These are phyloP conservation scores for Candolleomyces efflorescens DNA, from an alignment of 768 basidiomycete species.

Conservation along the genomic window DNA sequence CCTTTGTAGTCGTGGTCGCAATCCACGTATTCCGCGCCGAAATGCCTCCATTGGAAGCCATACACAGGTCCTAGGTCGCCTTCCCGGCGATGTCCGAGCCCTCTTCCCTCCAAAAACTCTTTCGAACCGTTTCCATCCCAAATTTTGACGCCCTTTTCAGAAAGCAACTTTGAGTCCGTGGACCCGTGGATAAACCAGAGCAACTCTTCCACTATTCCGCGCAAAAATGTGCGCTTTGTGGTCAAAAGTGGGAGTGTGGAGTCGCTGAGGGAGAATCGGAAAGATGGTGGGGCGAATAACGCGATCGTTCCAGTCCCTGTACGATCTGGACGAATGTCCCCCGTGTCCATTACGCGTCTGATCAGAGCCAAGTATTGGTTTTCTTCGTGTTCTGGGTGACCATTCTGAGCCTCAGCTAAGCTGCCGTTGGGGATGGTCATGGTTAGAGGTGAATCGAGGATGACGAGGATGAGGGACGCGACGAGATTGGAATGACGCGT, in stretches of 20 bases:
- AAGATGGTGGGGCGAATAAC: slow-evolving; percentile 83
- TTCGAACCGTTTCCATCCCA: slow-evolving; percentile 97
- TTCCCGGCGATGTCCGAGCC: slow-evolving; percentile 77
- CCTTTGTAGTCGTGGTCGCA: slow-evolving; percentile 75
- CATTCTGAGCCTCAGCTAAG: too few relatives aligned
- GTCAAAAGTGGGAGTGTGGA: slow-evolving; percentile 83
- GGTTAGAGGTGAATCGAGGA: neutral
- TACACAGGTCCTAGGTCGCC: slow-evolving; percentile 97
- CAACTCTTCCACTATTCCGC: slow-evolving; percentile 90
- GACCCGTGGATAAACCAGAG: slow-evolving; percentile 89
- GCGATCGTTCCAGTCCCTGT: slow-evolving; percentile 94
- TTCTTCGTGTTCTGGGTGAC: slow-evolving; percentile 61
- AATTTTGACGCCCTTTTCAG: slow-evolving; percentile 84
- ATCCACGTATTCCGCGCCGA: slow-evolving; percentile 78
- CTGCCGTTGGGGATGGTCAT: neutral
- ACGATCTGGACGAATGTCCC: slow-evolving; percentile 80
- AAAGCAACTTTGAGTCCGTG: slow-evolving; percentile 76
- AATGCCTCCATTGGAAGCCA: slow-evolving; percentile 96
- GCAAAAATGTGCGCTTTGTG: slow-evolving; percentile 90
- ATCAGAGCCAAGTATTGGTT: slow-evolving; percentile 87
- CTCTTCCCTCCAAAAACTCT: slow-evolving; percentile 80
- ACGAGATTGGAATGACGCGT: slow-evolving; percentile 1
- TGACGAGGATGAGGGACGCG: neutral
- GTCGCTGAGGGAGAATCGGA: slow-evolving; percentile 84
- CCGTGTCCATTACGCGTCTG: slow-evolving; percentile 64